Conservation (phyloP, 78 protist species). For the Dictyostelium intermedium region DNA sequence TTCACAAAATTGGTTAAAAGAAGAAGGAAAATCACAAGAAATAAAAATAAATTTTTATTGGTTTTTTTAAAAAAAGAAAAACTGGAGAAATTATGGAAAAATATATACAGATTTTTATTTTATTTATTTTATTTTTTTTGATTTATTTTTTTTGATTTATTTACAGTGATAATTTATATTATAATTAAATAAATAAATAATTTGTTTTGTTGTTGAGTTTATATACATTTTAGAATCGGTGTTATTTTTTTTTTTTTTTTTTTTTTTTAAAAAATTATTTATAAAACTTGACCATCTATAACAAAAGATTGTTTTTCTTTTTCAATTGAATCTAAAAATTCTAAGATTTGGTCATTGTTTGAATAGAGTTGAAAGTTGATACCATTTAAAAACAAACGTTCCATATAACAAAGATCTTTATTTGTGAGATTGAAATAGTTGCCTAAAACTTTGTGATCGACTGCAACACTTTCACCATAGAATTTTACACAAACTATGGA, state of each 20-base stretch:
- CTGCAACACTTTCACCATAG: constrained; percentile 44
- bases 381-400: constrained; percentile 32
- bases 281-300: background rate
- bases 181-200: background rate
- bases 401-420: constrained; percentile 46
- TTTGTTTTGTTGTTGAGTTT: background rate
- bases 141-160: too few relatives aligned
- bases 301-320: constrained; percentile 43
- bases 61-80: background rate
- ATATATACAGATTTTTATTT: too few relatives aligned
- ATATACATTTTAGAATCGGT: background rate
- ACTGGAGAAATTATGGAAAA: too few relatives aligned
- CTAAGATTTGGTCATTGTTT: background rate
- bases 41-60: background rate
- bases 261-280: background rate
- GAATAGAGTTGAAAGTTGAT: constrained; percentile 53
- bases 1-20: too few relatives aligned
- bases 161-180: background rate
- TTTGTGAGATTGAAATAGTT: background rate
- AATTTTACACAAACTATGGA: constrained; percentile 44
- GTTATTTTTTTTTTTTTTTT: background rate
- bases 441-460: constrained; percentile 25
- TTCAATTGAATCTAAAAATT: constrained; percentile 30
- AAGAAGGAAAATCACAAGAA: too few relatives aligned
- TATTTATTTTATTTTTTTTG: too few relatives aligned